Conservation (phyloP, 805 yeast genomes). For the Hanseniaspora mollemarum region DNA sequence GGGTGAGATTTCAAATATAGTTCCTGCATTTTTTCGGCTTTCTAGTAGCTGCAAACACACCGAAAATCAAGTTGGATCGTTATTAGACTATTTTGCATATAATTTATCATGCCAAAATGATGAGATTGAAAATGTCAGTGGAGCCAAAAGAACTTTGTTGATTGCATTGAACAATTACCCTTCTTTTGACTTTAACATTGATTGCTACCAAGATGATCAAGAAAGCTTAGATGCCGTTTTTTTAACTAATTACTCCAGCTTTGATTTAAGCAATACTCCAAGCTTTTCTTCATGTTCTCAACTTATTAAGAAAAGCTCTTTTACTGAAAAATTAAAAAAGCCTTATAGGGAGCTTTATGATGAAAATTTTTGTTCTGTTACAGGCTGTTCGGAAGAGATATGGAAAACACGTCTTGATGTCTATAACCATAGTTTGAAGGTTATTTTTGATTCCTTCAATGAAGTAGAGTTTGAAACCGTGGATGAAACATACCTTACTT, state of each 20-base stretch:
- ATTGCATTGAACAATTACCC: background rate
- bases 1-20: background rate
- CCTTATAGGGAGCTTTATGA: background rate
- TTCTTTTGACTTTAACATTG: background rate
- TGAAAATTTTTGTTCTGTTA: background rate
- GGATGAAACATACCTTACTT: background rate
- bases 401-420: background rate
- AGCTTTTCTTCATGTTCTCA: background rate
- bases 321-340: background rate
- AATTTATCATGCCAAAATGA: background rate
- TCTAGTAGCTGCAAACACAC: background rate
- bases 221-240: background rate
- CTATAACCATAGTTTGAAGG: background rate
- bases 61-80: background rate
- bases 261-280: background rate
- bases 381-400: background rate
- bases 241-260: background rate
- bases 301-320: background rate
- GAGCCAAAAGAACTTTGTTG: background rate
- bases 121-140: background rate
- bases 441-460: background rate
- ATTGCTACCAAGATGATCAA: background rate
- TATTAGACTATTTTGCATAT: conserved; percentile 1
- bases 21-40: background rate
- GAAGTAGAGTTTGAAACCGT: background rate